Base-by-base conservation (phyloP, 202 grass and related monocot species). In the Carex arenaria region DNA sequence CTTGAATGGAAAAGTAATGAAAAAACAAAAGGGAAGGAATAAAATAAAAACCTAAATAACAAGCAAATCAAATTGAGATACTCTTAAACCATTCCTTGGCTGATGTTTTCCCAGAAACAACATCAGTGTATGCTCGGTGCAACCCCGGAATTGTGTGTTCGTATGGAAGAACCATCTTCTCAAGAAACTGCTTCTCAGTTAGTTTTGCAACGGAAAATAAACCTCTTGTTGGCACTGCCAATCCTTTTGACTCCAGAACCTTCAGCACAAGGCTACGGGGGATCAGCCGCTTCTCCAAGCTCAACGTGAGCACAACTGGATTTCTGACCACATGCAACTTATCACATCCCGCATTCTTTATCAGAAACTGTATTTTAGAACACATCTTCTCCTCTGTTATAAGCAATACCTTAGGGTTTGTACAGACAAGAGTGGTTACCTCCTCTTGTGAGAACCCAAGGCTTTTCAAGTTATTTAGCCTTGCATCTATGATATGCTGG, bases 381-480 rank as follows among this genome's bases (percentile, higher is more conserved):
- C 13, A 53, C 62, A 86, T 57, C 3, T 0, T 56, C 31, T 63
- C 40, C 64, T 80, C 15, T 10, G 49, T 79, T 11, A 71, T 1
- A 36, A 0, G 23, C 52, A 90, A 23, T 17, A 88, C 1, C 10
- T 0, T 18, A 3, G 91, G 88, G 10, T n/a, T 2, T 20, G n/a
- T 88, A 42, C 34, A 61, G 62, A 93, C 31, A 4, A 74, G 71
- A 15, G n/a, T 18, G 8, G 4, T 15, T 10, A 90, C n/a, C 8
- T 90, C 84, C 0, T 36, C 52, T 32, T 88, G 51, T 0, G 86
- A 85, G 62, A 84, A 82, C 1, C 84, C 86, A 51, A 86, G 51
- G 51, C 19, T 86, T 57, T 14, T 80, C 28, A 87, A 62, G 8
- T 88, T 31, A 23, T n/a, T 45, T 5, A 73, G n/a, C 42, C 86